Evolutionary conservation across 768 basidiomycete genomes (phyloP), one percentile per base, ranked within the genome.

Genomic region (Hortiboletus flavorubellus): DNA sequence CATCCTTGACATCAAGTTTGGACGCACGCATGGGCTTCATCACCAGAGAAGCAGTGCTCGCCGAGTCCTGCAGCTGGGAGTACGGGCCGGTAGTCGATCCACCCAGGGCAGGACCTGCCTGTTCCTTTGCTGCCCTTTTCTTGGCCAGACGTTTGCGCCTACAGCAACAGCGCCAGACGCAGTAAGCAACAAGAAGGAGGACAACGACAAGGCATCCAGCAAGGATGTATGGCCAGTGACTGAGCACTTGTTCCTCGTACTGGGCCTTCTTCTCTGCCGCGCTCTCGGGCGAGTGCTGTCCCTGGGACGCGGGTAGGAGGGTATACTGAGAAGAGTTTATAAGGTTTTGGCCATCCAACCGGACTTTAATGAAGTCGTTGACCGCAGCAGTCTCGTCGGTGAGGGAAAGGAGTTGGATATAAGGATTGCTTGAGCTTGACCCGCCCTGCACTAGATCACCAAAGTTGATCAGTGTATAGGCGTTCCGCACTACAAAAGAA

Each of bases 181-280:
- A 78, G 51, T 76, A 73, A 10, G 79, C 80, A 33, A 78, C 53
- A 31, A 79, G 59, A 42, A 82, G 59, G 33, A 78, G 50, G 26
- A 83, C 67, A 55, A 83, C 69, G 3, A 77, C 68, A 29, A 90
- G 72, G 58, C 82, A 81, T 37, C 85, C 88, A 9, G 75, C 58
- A 42, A 86, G 76, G 64, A 88, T 87, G 65, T 86, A 87, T 4
- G 84, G 87, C 89, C 85, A 90, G 55, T 77, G 85, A 64, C 83
- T 86, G 62, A 85, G 77, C 38, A 84, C 74, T 74, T 77, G 73
- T 68, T 84, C 85, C 63, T 83, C 80, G 59, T 83, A 81, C 55
- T 75, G 74, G 49, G 84, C 78, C 73, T 88, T 87, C 73, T 86
- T 85, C 69, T 87, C 86, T 53, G 75, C 77, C 2, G 59, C 76